phyloP scores from a whole-genome alignment of 345 rosid genomes.

The Gossypium australe region DNA sequence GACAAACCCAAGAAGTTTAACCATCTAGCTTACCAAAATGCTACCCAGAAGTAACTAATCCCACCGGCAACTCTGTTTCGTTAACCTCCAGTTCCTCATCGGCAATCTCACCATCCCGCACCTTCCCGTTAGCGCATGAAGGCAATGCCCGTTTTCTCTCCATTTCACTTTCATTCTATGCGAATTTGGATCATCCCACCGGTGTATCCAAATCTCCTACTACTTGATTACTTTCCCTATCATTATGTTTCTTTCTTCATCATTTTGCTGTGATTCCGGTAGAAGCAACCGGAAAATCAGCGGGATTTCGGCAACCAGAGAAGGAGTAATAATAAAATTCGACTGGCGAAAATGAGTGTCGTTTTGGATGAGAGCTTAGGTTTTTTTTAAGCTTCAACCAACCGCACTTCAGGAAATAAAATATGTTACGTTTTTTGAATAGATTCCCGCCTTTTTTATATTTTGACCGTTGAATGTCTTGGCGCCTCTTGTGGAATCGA shows the following conservation, averaged over 20 bases:
- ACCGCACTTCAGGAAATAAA: not conserved
- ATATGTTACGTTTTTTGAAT: not conserved
- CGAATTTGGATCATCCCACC: not conserved
- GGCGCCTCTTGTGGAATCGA: not conserved
- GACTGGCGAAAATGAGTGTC: not conserved
- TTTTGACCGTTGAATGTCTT: not conserved
- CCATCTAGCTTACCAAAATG: not conserved
- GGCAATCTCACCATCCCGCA: no score
- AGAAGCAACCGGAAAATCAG: conserved; percentile 19
- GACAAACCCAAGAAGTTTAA: not conserved
- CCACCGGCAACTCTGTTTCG: not conserved
- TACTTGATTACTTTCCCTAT: not conserved
- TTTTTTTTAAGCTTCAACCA: not conserved
- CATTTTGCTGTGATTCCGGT: conserved; percentile 21
- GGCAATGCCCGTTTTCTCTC: conserved; percentile 5
- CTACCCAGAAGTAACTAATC: not conserved
- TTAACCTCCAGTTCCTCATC: not conserved
- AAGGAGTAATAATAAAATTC: conserved; percentile 1
- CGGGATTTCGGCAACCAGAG: not conserved
- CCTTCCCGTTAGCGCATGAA: conserved; percentile 1
- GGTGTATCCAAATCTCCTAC: not conserved
- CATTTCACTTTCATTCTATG: not conserved
- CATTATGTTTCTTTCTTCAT: not conserved
- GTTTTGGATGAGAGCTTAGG: not conserved
- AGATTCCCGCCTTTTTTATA: not conserved